Evolutionary conservation across 345 rosid species (phyloP).

Genomic region (Eucalyptus cladocalyx): DNA sequence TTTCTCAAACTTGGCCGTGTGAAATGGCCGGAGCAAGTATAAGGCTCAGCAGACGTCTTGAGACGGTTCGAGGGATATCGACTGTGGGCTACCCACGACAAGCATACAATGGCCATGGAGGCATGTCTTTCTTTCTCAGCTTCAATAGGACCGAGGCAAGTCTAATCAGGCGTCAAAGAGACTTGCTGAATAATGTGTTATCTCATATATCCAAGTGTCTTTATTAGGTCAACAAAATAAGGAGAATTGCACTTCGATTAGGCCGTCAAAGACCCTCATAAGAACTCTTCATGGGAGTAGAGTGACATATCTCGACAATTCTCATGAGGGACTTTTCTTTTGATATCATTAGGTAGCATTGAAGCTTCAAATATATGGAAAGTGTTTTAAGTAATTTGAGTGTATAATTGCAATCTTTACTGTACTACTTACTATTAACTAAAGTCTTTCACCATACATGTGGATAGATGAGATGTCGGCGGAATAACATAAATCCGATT

Average conservation of each 20-base stretch:
- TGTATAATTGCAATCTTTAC: neutral
- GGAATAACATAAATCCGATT: neutral
- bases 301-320: neutral
- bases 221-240: neutral
- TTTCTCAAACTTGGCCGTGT: neutral
- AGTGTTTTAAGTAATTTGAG: neutral
- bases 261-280: neutral
- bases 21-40: neutral
- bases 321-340: neutral
- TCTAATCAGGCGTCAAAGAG: neutral
- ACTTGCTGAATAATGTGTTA: neutral
- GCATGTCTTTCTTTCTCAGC: neutral
- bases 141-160: neutral
- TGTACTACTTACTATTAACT: neutral
- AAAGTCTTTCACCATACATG: neutral
- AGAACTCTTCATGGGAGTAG: neutral
- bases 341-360: neutral
- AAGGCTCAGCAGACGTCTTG: neutral
- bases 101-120: neutral
- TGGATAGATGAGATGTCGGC: neutral
- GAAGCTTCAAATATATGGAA: neutral
- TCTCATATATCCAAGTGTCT: neutral
- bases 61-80: neutral
- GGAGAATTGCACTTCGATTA: neutral
- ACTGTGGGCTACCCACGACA: neutral